Conservation (phyloP, 306 rosid species). For the Prunus mira region DNA sequence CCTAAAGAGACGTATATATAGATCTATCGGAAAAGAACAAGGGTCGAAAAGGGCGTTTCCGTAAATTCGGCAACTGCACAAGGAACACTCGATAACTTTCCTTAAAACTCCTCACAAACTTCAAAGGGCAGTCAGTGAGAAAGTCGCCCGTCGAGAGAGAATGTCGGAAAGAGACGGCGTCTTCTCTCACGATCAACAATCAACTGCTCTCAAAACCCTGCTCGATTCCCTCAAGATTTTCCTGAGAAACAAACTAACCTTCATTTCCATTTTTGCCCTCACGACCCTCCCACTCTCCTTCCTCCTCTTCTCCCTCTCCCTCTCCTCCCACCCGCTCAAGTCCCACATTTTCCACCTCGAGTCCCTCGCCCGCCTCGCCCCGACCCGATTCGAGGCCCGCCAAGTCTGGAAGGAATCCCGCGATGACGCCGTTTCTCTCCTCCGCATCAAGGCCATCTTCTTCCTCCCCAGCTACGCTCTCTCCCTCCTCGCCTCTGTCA, state of each 20-base stretch:
- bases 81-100: not conserved
- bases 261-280: slow-evolving; percentile 46
- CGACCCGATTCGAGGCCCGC: slow-evolving; percentile 74
- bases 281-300: slow-evolving; percentile 57
- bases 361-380: slow-evolving; percentile 49
- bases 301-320: slow-evolving; percentile 47
- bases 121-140: not conserved
- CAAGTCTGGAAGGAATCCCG: slow-evolving; percentile 72
- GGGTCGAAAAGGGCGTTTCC: not conserved
- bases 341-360: slow-evolving; percentile 62
- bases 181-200: not conserved
- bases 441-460: slow-evolving; percentile 52
- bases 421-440: slow-evolving; percentile 51
- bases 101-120: not conserved
- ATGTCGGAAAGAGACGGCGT: slow-evolving; percentile 35
- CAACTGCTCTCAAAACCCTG: slow-evolving; percentile 18
- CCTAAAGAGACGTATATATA: no score
- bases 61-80: not conserved
- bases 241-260: slow-evolving; percentile 35
- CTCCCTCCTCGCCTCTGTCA: slow-evolving; percentile 61
- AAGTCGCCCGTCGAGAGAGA: not conserved
- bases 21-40: no score
- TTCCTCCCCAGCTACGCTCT: slow-evolving; percentile 46
- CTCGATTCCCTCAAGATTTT: slow-evolving; percentile 40
- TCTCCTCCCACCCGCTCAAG: slow-evolving; percentile 39